A percentile compares a stretch with the other conserved stretches of the same genome.
Evolutionary conservation across 441 rosid species (phyloP).

Genomic region (Populus hybrid): DNA sequence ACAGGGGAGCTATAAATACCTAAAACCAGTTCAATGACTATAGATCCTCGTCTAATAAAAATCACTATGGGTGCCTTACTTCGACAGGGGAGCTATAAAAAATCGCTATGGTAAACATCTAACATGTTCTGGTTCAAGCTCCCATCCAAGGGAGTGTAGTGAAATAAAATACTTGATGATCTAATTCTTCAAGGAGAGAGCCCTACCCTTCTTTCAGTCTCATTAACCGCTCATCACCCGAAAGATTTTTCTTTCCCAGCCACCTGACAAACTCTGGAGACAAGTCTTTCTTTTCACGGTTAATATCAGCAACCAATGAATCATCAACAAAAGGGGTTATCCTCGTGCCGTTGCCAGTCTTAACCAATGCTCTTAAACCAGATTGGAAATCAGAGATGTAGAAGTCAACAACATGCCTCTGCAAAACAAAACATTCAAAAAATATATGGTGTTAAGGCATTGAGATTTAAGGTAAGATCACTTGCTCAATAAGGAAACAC

Average conservation of each 20-base stretch:
- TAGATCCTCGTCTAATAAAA: not conserved
- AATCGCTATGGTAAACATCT: not conserved
- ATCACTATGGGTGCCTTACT: not conserved
- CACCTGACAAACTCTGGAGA: conserved; percentile 53
- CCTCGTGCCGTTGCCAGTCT: conserved; percentile 53
- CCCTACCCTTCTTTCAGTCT: conserved; percentile 54
- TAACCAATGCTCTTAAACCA: conserved; percentile 70
- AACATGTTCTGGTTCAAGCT: not conserved
- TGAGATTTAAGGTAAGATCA: not conserved
- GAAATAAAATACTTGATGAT: not conserved
- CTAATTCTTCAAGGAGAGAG: not conserved
- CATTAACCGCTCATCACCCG: conserved; percentile 53
- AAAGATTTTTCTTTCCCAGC: conserved; percentile 50
- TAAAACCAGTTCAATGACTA: not conserved
- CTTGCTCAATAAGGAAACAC: not conserved
- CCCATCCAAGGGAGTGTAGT: not conserved
- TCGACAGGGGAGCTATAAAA: not conserved
- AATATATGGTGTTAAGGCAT: not conserved
- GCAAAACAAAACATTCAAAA: conserved; percentile 6
- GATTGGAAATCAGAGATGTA: conserved; percentile 90
- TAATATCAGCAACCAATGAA: conserved; percentile 36
- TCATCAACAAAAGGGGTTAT: conserved; percentile 55
- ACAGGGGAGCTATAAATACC: not conserved
- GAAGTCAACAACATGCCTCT: conserved; percentile 87
- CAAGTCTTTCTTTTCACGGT: conserved; percentile 39